Percentiles rank a stretch among this genome's conserved stretches.
Conservation (phyloP, 1,284 basidiomycete genomes). For the Microbotryum silenes-acaulis region DNA sequence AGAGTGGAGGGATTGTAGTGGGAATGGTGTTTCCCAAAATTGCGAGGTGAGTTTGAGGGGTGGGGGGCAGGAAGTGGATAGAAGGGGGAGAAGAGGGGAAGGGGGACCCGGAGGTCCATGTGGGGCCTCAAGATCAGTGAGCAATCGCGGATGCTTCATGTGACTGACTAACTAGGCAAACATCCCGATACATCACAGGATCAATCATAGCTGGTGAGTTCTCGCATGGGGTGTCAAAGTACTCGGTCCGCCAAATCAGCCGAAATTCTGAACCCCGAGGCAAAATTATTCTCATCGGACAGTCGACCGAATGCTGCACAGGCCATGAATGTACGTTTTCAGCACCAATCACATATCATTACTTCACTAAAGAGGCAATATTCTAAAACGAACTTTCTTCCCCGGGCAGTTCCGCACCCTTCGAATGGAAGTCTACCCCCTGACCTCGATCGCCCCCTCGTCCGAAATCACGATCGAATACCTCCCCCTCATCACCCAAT, state of each 20-base stretch:
- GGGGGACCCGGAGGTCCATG: no score
- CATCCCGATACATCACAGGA: neutral
- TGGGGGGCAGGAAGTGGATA: neutral
- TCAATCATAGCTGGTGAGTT: conserved; percentile 27
- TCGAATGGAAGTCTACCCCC: conserved; percentile 35
- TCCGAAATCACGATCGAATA: conserved; percentile 35
- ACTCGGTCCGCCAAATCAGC: no score
- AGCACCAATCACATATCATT: no score
- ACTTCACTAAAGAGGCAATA: neutral
- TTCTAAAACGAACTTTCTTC: neutral
- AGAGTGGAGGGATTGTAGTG: neutral
- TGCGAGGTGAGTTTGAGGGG: conserved; percentile 11
- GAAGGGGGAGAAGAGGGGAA: neutral
- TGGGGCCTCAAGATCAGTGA: no score
- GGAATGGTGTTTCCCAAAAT: conserved; percentile 24
- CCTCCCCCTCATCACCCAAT: conserved; percentile 27
- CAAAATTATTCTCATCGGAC: neutral
- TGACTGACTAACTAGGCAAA: neutral
- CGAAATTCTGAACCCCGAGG: neutral
- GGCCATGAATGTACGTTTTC: conserved; percentile 20
- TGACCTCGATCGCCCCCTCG: conserved; percentile 14
- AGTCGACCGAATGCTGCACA: conserved; percentile 27
- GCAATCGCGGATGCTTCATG: neutral
- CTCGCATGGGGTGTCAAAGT: no score
- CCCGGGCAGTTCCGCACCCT: conserved; percentile 29